phyloP scores from a whole-genome alignment of 257 asterid species.

The Cruciata laevipes region DNA sequence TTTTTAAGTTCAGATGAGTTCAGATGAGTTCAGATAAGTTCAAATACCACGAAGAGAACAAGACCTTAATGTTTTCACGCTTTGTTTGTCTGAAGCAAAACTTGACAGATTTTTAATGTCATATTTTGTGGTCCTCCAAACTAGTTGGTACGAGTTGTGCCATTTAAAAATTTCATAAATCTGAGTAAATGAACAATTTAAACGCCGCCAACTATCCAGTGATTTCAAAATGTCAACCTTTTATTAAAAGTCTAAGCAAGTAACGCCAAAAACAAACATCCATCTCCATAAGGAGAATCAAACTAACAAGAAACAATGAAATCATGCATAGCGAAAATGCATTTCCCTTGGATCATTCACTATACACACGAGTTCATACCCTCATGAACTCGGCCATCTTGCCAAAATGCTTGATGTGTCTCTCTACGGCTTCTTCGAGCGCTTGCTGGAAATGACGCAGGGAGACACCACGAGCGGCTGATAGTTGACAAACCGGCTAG shows the following conservation, averaged over 20 bases:
- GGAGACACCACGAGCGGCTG: conserved; percentile 38
- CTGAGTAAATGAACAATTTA: background rate
- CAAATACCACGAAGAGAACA: too few relatives aligned
- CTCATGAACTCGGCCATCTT: background rate
- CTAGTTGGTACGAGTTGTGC: background rate
- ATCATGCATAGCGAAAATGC: background rate
- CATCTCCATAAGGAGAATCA: background rate
- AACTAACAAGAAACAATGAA: background rate
- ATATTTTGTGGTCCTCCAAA: conserved; percentile 3
- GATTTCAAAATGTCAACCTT: background rate
- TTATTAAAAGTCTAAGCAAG: background rate
- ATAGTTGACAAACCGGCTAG: conserved; percentile 65
- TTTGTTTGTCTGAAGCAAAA: conserved; percentile 1
- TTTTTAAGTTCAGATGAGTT: too few relatives aligned
- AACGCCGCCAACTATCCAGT: background rate
- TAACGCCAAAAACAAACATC: background rate
- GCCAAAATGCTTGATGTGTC: background rate
- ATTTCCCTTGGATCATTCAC: background rate
- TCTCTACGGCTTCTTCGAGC: conserved; percentile 6
- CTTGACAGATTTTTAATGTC: background rate
- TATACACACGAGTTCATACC: conserved; percentile 3
- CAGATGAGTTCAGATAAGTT: too few relatives aligned
- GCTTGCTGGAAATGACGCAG: conserved; percentile 28
- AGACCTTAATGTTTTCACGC: conserved; percentile 12
- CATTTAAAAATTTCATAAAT: background rate